Evolutionary conservation across 352 stramenopile genomes (phyloP).

Genomic region (Phytophthora hibernalis): DNA sequence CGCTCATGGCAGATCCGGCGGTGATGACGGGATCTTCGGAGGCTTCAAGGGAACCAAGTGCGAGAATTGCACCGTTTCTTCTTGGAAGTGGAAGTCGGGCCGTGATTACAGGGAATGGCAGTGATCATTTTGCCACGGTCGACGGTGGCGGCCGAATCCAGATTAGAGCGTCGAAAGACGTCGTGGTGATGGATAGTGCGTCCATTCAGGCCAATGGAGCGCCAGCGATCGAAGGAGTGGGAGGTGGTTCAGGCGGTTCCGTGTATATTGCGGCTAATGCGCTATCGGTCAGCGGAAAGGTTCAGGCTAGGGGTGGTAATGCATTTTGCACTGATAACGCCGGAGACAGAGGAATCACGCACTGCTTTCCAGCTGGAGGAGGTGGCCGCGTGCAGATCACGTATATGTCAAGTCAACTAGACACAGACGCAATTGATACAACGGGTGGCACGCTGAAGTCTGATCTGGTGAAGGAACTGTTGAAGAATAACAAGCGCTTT

Average conservation of each 20-base stretch:
- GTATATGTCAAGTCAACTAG: constrained; percentile 71
- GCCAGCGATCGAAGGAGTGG: constrained; percentile 42
- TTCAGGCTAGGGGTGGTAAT: constrained; percentile 61
- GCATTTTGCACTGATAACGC: constrained; percentile 49
- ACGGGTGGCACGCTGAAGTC: constrained; percentile 49
- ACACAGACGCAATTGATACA: constrained; percentile 62
- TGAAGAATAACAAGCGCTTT: constrained; percentile 42
- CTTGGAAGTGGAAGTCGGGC: constrained; percentile 55
- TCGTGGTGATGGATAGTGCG: constrained; percentile 67
- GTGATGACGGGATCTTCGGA: constrained; percentile 17
- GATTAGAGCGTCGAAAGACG: constrained; percentile 68
- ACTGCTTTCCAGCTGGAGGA: constrained; percentile 68
- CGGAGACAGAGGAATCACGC: constrained; percentile 32
- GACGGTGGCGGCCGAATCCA: constrained; percentile 67
- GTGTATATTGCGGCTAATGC: constrained; percentile 58
- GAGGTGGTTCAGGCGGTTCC: constrained; percentile 62
- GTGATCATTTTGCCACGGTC: constrained; percentile 22
- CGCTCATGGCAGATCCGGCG: constrained; percentile 30
- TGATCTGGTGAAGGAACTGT: constrained; percentile 27
- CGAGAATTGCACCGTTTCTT: constrained; percentile 47
- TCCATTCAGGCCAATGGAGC: constrained; percentile 62
- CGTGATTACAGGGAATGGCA: constrained; percentile 11
- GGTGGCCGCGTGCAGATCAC: constrained; percentile 73
- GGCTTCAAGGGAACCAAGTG: constrained; percentile 28
- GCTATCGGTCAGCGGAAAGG: constrained; percentile 49